Conservation (phyloP, 768 basidiomycete genomes). For the Rickenella mellea region DNA sequence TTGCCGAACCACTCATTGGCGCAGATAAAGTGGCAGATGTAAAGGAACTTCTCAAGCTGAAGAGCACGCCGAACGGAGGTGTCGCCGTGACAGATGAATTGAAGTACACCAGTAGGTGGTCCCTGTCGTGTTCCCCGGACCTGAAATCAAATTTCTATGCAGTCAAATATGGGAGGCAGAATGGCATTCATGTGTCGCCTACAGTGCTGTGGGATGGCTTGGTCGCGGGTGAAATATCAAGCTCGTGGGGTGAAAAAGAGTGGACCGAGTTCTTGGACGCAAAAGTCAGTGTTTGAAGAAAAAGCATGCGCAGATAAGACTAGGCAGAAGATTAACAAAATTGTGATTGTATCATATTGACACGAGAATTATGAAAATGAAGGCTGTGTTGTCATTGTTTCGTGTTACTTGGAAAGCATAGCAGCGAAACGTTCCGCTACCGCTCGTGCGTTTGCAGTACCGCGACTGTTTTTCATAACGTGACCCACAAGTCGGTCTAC, state of each 20-base stretch:
- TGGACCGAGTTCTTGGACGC: slow-evolving; percentile 68
- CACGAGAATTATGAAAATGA: too few relatives aligned
- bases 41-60: slow-evolving; percentile 52
- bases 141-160: slow-evolving; percentile 1
- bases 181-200: slow-evolving; percentile 86
- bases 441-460: slow-evolving; percentile 64
- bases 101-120: slow-evolving; percentile 71
- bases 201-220: slow-evolving; percentile 73
- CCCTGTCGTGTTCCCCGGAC: not conserved
- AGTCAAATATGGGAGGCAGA: slow-evolving; percentile 92
- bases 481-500: slow-evolving; percentile 74
- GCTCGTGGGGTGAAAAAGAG: slow-evolving; percentile 73
- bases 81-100: slow-evolving; percentile 76
- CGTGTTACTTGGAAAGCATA: too few relatives aligned
- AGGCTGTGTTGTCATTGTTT: too few relatives aligned
- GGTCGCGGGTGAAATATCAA: slow-evolving; percentile 62
- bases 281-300: slow-evolving; percentile 36
- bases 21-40: slow-evolving; percentile 41
- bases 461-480: slow-evolving; percentile 77
- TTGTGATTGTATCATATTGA: too few relatives aligned
- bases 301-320: too few relatives aligned
- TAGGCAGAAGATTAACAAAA: too few relatives aligned
- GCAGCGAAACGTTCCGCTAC: slow-evolving; percentile 42
- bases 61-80: slow-evolving; percentile 66
- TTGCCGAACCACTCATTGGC: slow-evolving; percentile 48